Evolutionary conservation across 176 grass and related monocot genomes (phyloP), one percentile per base, ranked within the genome.

Genomic region (Miscanthus lutarioriparius): DNA sequence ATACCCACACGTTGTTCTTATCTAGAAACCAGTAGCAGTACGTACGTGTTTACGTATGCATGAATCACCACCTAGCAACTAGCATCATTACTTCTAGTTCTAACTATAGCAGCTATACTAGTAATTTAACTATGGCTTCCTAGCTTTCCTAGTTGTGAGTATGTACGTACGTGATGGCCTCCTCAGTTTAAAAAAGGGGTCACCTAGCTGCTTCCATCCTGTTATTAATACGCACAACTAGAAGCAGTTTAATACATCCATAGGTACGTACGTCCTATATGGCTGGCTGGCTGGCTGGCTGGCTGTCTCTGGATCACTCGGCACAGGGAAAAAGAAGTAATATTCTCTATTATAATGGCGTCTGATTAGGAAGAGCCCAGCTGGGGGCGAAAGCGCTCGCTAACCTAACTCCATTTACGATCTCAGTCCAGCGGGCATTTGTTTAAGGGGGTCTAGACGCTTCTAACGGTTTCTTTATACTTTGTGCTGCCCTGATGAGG

Each of bases 341-440:
- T 47, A 12, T 11, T 26, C 67, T 45, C 1, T 30, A 15, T 10
- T 61, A 23, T 45, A 61, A 67, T 86, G 74, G 79, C 74, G 79
- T 64, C 59, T 59, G 66, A 77, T 79, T 86, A 49, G 71, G 71
- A 74, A 74, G 70, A 74, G 70, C 25, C 38, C 47, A 78, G 67
- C 66, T 56, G 45, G 48, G 56, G 58, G 26, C 23, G 88, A 79
- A 68, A 86, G 88, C 58, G 1, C 28, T 67, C 28, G 47, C 75
- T 61, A 58, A 90, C 84, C 88, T 79, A 86, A 90, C 80, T 19
- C 74, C 58, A 48, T 49, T 7, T 45, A 83, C 22, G 75, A 80
- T 73, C 84, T 75, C 75, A 62, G 45, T 11, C 9, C 10, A 11
- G 22, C 13, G 1, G 33, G 8, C 26, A 40, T 14, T 68, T 79